Evolutionary conservation across 352 stramenopile species (phyloP).

Genomic region (Hyphochytrium catenoides): DNA sequence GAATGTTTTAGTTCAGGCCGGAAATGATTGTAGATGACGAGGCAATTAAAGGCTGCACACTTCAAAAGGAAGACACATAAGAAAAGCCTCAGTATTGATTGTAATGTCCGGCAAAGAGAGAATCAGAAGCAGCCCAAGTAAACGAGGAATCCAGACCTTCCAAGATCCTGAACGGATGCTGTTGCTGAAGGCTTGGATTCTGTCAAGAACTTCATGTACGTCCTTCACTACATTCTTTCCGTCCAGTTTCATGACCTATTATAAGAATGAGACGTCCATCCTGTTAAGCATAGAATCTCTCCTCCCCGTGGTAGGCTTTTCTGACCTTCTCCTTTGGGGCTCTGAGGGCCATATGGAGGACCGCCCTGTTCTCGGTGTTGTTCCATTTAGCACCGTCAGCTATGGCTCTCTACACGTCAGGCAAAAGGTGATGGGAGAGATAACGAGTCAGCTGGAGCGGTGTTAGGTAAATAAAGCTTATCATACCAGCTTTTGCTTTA

Average conservation of each 20-base stretch:
- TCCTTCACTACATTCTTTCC: constrained; percentile 83
- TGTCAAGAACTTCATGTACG: constrained; percentile 81
- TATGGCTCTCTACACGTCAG: constrained; percentile 44
- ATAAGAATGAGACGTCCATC: too few relatives aligned
- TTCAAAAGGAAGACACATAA: too few relatives aligned
- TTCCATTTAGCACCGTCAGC: constrained; percentile 81
- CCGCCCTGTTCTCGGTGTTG: constrained; percentile 78
- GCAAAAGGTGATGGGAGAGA: too few relatives aligned
- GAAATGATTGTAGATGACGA: too few relatives aligned
- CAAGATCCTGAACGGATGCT: constrained; percentile 61
- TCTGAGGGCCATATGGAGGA: constrained; percentile 87
- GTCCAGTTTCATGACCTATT: constrained; percentile 76
- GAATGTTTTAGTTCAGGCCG: too few relatives aligned
- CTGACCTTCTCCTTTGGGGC: constrained; percentile 32
- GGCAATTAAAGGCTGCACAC: too few relatives aligned
- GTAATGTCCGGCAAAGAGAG: too few relatives aligned
- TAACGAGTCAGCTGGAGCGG: too few relatives aligned
- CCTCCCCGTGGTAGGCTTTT: too few relatives aligned
- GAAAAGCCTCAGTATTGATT: too few relatives aligned
- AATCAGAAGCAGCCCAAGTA: neutral
- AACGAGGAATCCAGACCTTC: constrained; percentile 6
- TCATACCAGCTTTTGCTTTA: constrained; percentile 41
- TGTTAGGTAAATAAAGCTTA: neutral
- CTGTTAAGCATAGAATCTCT: too few relatives aligned
- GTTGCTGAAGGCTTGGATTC: constrained; percentile 76